phyloP scores from a whole-genome alignment of 1,284 basidiomycete species.

The Veloporphyrellus conicus region DNA sequence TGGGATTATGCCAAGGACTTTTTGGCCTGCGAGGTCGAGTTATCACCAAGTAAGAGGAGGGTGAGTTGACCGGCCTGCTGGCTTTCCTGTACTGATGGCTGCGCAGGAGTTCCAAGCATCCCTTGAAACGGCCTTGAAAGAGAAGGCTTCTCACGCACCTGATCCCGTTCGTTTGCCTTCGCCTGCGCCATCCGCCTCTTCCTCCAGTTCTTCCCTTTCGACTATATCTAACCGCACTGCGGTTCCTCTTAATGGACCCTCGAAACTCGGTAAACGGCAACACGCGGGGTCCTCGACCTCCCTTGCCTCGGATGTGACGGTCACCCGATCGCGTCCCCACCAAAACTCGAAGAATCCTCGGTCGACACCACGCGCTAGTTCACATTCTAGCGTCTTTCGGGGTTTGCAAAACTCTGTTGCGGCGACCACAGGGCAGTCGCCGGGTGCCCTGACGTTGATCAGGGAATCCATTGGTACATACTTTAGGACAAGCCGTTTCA shows the following conservation, averaged over 20 bases:
- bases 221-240: conserved; percentile 56
- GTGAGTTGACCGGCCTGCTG: conserved; percentile 38
- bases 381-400: conserved; percentile 26
- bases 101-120: conserved; percentile 42
- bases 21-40: conserved; percentile 63
- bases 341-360: conserved; percentile 7
- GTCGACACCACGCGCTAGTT: conserved; percentile 9
- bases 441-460: conserved; percentile 45
- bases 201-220: conserved; percentile 51
- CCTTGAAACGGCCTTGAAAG: conserved; percentile 33
- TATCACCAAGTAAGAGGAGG: conserved; percentile 47
- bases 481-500: conserved; percentile 43
- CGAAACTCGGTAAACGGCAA: conserved; percentile 19
- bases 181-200: conserved; percentile 39
- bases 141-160: conserved; percentile 10
- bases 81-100: conserved; percentile 7
- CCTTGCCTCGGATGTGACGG: conserved; percentile 24
- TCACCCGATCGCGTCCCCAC: conserved; percentile 19
- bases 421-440: conserved; percentile 32
- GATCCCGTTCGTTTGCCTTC: conserved; percentile 29
- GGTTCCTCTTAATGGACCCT: conserved; percentile 39
- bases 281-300: conserved; percentile 26
- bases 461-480: conserved; percentile 45
- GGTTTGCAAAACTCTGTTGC: conserved; percentile 20
- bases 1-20: conserved; percentile 78